Conservation (phyloP, 331 rosid species). For the Saraca asoca region DNA sequence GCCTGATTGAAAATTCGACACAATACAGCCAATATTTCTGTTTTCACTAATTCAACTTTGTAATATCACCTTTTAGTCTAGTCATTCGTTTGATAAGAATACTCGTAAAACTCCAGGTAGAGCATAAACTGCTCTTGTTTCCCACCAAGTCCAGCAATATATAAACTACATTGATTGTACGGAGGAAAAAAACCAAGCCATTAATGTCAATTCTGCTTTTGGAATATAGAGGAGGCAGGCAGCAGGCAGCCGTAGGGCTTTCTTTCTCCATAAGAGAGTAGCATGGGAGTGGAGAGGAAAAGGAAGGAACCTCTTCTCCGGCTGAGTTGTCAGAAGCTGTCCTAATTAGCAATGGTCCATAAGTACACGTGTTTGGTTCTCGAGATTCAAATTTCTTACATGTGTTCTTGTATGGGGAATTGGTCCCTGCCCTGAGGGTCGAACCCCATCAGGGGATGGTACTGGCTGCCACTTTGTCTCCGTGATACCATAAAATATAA, state of each 20-base stretch:
- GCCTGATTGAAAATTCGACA: constrained; percentile 24
- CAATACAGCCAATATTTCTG: constrained; percentile 24
- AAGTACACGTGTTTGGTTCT: constrained; percentile 32
- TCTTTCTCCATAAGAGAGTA: background rate
- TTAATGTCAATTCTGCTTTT: no score
- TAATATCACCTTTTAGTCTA: background rate
- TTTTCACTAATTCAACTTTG: constrained; percentile 19
- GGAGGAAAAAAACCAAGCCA: no score
- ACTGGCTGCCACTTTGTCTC: background rate
- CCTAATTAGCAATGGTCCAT: constrained; percentile 28
- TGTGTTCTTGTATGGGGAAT: constrained; percentile 28
- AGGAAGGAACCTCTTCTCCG: constrained; percentile 1
- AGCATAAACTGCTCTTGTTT: constrained; percentile 48
- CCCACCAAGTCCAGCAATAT: constrained; percentile 54
- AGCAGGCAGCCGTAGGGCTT: background rate
- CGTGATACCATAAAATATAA: constrained; percentile 1
- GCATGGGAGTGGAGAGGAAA: background rate
- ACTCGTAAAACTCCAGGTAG: background rate
- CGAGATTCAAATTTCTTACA: constrained; percentile 7
- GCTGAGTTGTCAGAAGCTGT: constrained; percentile 17
- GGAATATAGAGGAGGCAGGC: constrained; percentile 6
- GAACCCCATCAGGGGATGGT: constrained; percentile 29
- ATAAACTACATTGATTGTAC: no score
- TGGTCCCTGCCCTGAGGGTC: constrained; percentile 45
- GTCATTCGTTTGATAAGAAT: background rate